Conservation (phyloP, 805 yeast genomes). For the Wickerhamomyces canadensis region DNA sequence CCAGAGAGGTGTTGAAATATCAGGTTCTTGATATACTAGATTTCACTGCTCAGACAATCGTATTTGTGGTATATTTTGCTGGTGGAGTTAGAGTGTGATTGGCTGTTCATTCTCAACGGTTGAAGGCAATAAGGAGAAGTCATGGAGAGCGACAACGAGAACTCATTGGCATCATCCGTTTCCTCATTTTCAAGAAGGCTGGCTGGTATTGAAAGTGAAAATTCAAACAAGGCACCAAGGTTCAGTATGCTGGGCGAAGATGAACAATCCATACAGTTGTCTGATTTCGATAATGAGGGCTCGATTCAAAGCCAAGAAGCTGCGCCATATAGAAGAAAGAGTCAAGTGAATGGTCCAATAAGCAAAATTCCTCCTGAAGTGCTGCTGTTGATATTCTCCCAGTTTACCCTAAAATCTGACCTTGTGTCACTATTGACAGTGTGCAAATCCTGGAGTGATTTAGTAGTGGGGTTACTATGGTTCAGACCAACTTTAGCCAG, state of each 20-base stretch:
- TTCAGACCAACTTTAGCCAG: conserved; percentile 72
- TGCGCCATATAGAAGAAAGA: too few relatives aligned
- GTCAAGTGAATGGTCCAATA: conserved; percentile 12
- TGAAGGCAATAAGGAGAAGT: neutral
- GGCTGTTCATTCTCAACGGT: too few relatives aligned
- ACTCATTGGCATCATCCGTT: neutral
- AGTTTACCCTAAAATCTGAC: conserved; percentile 54
- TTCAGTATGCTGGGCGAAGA: too few relatives aligned
- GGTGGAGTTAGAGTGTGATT: too few relatives aligned
- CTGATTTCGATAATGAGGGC: neutral
- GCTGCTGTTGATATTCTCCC: conserved; percentile 58
- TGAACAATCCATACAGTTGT: neutral
- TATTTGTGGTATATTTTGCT: too few relatives aligned
- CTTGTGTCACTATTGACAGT: conserved; percentile 60
- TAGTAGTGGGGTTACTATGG: conserved; percentile 79
- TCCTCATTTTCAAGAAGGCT: conserved; percentile 1
- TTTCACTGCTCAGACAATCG: too few relatives aligned
- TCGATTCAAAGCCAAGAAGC: neutral
- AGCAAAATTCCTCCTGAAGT: conserved; percentile 47
- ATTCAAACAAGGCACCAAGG: neutral
- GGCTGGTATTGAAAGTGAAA: neutral
- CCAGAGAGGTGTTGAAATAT: too few relatives aligned
- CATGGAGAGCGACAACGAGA: conserved; percentile 4
- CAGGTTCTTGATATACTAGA: too few relatives aligned
- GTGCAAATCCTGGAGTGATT: conserved; percentile 74